Evolutionary conservation across 164 flowering plant species (phyloP).

Genomic region (Berberis vulgaris): DNA sequence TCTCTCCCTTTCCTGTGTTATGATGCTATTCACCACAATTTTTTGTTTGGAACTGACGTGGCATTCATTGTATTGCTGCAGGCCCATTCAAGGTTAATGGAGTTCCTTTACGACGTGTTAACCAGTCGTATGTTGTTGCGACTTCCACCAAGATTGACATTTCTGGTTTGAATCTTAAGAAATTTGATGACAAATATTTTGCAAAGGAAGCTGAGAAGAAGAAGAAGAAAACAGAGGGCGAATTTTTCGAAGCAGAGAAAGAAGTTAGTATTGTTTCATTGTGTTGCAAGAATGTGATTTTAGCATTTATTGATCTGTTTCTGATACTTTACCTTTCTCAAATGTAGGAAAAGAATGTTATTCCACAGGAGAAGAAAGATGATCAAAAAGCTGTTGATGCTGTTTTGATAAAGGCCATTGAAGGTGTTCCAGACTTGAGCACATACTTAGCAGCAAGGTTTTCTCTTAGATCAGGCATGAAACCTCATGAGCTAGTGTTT

Average conservation of each 20-base stretch:
- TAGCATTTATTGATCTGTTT: neutral
- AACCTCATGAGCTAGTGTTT: conserved; percentile 75
- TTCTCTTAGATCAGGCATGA: conserved; percentile 66
- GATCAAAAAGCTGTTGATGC: conserved; percentile 62
- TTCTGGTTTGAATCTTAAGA: conserved; percentile 49
- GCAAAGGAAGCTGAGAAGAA: conserved; percentile 53
- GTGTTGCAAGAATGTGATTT: neutral
- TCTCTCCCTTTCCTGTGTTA: neutral
- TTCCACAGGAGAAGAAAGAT: conserved; percentile 60
- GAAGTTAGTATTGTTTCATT: conserved; percentile 32
- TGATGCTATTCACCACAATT: neutral
- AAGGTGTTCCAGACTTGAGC: conserved; percentile 57
- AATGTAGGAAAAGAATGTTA: conserved; percentile 48
- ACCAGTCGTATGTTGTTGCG: conserved; percentile 79
- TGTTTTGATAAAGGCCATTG: conserved; percentile 40
- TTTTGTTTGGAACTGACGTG: neutral
- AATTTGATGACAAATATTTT: conserved; percentile 80
- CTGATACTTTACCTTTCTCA: neutral
- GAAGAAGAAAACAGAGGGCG: conserved; percentile 70
- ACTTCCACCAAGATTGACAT: conserved; percentile 94
- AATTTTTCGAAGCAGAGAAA: conserved; percentile 81
- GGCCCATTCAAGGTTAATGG: conserved; percentile 88
- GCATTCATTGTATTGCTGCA: conserved; percentile 14
- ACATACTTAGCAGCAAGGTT: conserved; percentile 59
- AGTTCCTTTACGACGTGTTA: conserved; percentile 81